phyloP scores from a whole-genome alignment of 2,329 filamentous ascomycete species.

The Fusarium avenaceum region DNA sequence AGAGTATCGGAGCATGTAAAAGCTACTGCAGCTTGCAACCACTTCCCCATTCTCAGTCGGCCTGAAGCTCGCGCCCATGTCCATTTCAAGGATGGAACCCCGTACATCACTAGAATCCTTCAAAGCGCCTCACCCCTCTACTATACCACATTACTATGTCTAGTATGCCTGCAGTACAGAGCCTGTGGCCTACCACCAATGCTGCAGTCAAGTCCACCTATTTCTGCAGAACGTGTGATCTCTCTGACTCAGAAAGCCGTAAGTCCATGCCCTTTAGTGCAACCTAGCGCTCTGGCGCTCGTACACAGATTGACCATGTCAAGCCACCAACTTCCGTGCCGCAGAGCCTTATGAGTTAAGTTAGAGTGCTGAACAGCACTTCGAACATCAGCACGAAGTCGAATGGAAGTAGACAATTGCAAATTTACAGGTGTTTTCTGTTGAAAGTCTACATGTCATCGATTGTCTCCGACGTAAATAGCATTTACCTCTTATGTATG shows the following conservation, averaged over 20 bases:
- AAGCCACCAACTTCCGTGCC: conserved; percentile 27
- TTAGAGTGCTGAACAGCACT: not conserved
- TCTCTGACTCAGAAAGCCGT: conserved; percentile 39
- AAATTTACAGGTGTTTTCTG: not conserved
- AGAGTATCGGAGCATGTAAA: not conserved
- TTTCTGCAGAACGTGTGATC: conserved; percentile 27
- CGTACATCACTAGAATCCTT: conserved; percentile 13
- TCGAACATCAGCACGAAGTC: not conserved
- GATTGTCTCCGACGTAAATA: too few relatives aligned
- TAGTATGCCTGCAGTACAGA: not conserved
- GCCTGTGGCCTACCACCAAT: conserved; percentile 10
- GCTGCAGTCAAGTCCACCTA: conserved; percentile 26
- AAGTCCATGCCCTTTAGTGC: conserved; percentile 30
- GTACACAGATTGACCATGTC: conserved; percentile 4
- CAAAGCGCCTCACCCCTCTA: conserved; percentile 17
- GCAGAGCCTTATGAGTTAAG: conserved; percentile 2
- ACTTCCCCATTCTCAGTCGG: conserved; percentile 19
- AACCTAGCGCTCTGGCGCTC: conserved; percentile 13
- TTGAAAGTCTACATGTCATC: not conserved
- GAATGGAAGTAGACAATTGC: not conserved
- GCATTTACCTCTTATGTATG: not conserved
- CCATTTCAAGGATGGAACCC: conserved; percentile 16
- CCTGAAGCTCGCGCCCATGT: conserved; percentile 40
- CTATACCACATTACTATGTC: not conserved
- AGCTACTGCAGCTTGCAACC: conserved; percentile 31